Conservation (phyloP, 352 stramenopile species). For the Phytophthora cactorum region DNA sequence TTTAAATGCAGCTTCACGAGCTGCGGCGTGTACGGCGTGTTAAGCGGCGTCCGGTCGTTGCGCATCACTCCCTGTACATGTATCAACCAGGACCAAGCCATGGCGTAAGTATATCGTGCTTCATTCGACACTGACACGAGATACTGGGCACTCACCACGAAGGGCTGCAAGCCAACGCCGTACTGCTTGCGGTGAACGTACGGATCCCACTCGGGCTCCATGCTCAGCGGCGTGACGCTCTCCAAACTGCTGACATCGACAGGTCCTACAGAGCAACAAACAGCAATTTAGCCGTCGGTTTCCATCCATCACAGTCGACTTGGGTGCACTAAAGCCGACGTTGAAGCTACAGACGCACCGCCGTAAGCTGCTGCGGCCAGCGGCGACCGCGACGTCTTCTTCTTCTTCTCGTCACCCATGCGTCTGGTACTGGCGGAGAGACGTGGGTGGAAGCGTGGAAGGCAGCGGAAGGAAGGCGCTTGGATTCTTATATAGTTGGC, state of each 20-base stretch:
- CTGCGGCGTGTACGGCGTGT: conserved; percentile 86
- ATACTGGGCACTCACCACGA: conserved; percentile 37
- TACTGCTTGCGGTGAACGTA: conserved; percentile 59
- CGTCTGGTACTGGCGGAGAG: neutral
- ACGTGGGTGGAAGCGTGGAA: neutral
- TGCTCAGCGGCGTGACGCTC: conserved; percentile 39
- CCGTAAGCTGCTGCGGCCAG: conserved; percentile 23
- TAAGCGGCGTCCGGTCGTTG: conserved; percentile 80
- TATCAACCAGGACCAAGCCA: neutral
- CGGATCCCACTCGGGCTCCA: conserved; percentile 59
- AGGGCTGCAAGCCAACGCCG: conserved; percentile 49
- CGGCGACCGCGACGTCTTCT: conserved; percentile 23
- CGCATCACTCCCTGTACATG: conserved; percentile 66
- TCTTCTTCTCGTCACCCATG: conserved; percentile 47
- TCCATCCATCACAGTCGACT: conserved; percentile 22
- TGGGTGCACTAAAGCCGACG: conserved; percentile 7
- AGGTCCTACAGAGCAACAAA: conserved; percentile 11
- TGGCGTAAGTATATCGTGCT: conserved; percentile 9
- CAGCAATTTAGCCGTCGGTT: conserved; percentile 10
- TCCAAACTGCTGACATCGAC: conserved; percentile 35
- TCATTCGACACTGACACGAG: conserved; percentile 3
- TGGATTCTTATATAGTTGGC: neutral
- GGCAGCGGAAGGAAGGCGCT: neutral
- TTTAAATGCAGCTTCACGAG: conserved; percentile 84
- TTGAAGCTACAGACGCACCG: conserved; percentile 43